These are phyloP conservation scores for Geotrichum aggregatum DNA, from an alignment of 1,139 yeast genomes.

Conservation along the genomic window DNA sequence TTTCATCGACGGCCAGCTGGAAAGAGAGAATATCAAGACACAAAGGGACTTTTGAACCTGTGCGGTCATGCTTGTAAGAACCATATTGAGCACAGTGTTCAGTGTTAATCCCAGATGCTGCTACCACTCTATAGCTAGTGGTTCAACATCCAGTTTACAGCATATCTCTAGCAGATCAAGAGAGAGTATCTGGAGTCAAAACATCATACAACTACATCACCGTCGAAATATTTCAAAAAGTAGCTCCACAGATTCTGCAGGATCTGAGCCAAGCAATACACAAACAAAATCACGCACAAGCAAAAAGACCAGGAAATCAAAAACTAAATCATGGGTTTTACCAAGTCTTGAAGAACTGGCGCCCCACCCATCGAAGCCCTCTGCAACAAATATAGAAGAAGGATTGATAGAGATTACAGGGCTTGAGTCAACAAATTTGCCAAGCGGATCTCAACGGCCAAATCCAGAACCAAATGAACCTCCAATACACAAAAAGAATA, in stretches of 20 bases:
- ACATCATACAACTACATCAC: not conserved
- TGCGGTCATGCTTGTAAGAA: not conserved
- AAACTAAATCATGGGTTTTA: conserved; percentile 2
- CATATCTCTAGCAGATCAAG: no score
- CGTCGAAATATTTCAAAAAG: not conserved
- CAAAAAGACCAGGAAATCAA: conserved; percentile 4
- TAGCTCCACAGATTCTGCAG: no score
- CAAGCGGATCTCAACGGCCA: not conserved
- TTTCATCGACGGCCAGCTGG: not conserved
- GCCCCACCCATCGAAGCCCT: not conserved
- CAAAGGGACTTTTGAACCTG: not conserved
- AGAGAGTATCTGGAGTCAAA: not conserved
- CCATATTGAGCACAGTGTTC: not conserved
- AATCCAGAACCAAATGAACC: not conserved
- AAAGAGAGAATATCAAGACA: not conserved
- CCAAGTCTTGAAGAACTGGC: conserved; percentile 5
- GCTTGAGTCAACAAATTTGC: not conserved
- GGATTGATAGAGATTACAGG: not conserved
- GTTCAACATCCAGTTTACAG: no score
- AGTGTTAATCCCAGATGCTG: not conserved
- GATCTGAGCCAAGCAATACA: no score
- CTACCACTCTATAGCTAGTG: not conserved
- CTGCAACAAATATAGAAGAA: not conserved
- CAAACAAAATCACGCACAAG: not conserved
- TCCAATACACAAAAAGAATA: not conserved